phyloP scores from a whole-genome alignment of 345 rosid genomes.

The Toxicodendron radicans region DNA sequence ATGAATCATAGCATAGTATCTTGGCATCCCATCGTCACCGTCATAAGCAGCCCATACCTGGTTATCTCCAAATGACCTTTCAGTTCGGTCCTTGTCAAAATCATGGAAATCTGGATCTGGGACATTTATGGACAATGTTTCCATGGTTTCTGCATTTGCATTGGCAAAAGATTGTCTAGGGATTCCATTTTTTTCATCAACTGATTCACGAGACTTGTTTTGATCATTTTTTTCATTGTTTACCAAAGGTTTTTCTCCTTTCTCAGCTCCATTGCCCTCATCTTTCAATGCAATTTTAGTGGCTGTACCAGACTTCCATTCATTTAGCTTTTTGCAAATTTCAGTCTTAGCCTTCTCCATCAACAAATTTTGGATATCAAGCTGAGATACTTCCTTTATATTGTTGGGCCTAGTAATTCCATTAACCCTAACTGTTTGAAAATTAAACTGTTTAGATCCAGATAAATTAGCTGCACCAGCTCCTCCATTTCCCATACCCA shows the following conservation, averaged over 20 bases:
- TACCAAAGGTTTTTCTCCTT: constrained; percentile 23
- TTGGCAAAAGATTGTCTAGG: constrained; percentile 19
- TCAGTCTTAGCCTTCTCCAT: constrained; percentile 26
- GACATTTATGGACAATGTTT: constrained; percentile 46
- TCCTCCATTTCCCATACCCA: constrained; percentile 21
- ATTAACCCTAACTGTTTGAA: constrained; percentile 25
- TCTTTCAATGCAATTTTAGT: constrained; percentile 26
- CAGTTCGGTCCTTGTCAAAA: constrained; percentile 63
- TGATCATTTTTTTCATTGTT: constrained; percentile 14
- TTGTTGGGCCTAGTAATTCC: constrained; percentile 27
- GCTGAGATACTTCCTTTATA: constrained; percentile 23
- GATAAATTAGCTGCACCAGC: constrained; percentile 13
- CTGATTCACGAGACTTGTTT: constrained; percentile 11
- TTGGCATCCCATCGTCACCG: constrained; percentile 70
- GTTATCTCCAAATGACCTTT: constrained; percentile 47
- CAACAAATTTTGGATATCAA: constrained; percentile 31
- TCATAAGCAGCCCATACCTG: constrained; percentile 82
- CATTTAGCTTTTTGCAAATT: constrained; percentile 32
- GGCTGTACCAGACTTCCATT: constrained; percentile 21
- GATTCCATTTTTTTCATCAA: constrained; percentile 18
- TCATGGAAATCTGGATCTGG: constrained; percentile 68
- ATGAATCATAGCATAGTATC: constrained; percentile 60
- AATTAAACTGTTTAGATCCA: constrained; percentile 20
- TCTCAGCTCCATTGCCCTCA: constrained; percentile 18
- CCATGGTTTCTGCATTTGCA: constrained; percentile 31